Percentiles rank a stretch among this genome's conserved stretches.
phyloP scores from a whole-genome alignment of 139 green algal species.

The Volvox reticuliferus region DNA sequence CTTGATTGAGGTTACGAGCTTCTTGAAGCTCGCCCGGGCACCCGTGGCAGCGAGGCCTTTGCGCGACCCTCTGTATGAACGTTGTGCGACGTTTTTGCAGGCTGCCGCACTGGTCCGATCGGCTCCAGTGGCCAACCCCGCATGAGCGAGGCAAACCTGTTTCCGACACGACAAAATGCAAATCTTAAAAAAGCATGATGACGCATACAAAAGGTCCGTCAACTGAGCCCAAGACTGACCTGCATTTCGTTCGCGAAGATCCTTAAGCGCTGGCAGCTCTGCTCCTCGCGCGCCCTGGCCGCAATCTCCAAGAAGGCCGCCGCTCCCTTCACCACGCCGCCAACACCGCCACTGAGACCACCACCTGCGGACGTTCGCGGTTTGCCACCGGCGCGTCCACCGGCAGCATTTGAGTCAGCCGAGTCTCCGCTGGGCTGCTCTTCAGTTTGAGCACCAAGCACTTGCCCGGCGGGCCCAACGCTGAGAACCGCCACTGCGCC shows the following conservation, averaged over 20 bases:
- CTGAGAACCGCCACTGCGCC: conserved; percentile 24
- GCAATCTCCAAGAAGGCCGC: conserved; percentile 23
- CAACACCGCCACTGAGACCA: background rate
- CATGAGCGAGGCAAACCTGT: background rate
- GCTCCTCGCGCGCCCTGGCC: background rate
- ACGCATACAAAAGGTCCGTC: too few species aligned
- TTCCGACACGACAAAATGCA: background rate
- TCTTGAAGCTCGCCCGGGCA: background rate
- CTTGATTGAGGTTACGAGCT: conserved; percentile 21
- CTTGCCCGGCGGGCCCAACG: conserved; percentile 12
- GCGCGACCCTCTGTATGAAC: background rate
- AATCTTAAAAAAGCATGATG: background rate
- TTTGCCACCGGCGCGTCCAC: conserved; percentile 4
- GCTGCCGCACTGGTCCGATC: background rate
- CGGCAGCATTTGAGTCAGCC: background rate
- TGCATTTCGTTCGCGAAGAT: conserved; percentile 7
- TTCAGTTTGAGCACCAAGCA: background rate
- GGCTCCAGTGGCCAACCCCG: background rate
- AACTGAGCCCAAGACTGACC: background rate
- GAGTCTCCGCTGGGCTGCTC: background rate
- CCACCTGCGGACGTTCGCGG: background rate
- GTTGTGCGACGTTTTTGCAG: background rate
- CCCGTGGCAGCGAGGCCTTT: background rate
- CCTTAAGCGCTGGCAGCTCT: background rate
- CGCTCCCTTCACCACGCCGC: background rate